Percentiles rank a stretch among this genome's conserved stretches.
Evolutionary conservation across 495 filamentous ascomycete genomes (phyloP).

Genomic region (Niebla homalea): DNA sequence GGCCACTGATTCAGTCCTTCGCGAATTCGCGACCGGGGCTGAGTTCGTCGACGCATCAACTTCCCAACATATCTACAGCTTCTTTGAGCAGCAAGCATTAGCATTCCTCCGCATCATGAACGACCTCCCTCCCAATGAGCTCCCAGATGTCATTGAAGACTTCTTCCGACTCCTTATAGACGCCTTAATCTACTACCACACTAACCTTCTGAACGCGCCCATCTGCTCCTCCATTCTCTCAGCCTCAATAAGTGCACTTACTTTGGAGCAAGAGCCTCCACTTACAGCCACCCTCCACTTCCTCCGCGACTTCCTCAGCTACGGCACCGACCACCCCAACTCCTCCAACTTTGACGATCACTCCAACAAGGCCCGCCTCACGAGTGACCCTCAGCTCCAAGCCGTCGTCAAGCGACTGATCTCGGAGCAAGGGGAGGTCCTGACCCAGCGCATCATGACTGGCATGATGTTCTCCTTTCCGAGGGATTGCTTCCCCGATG

Average conservation of each 20-base stretch:
- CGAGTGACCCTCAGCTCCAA: constrained; percentile 50
- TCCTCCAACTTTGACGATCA: constrained; percentile 51
- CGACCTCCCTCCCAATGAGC: constrained; percentile 68
- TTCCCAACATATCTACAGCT: constrained; percentile 79
- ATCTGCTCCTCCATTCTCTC: constrained; percentile 74
- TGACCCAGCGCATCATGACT: constrained; percentile 75
- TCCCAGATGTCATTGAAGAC: constrained; percentile 97
- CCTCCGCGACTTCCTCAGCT: constrained; percentile 82
- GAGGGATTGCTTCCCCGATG: constrained; percentile 84
- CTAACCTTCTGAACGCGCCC: constrained; percentile 59
- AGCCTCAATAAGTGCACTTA: constrained; percentile 71
- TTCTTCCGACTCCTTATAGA: constrained; percentile 90
- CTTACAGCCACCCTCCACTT: constrained; percentile 86
- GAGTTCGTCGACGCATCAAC: constrained; percentile 72
- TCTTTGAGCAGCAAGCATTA: constrained; percentile 84
- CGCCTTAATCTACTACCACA: constrained; percentile 81
- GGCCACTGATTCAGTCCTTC: constrained; percentile 87
- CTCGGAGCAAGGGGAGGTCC: constrained; percentile 53
- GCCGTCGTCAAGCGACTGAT: constrained; percentile 60
- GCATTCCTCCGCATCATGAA: constrained; percentile 81
- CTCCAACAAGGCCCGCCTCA: constrained; percentile 11
- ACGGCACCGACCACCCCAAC: constrained; percentile 64
- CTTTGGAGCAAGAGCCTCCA: constrained; percentile 79
- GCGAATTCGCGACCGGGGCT: constrained; percentile 83
- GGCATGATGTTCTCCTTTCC: constrained; percentile 99